Evolutionary conservation across 75 land plant species (phyloP).

Genomic region (Selaginella tamariscina): DNA sequence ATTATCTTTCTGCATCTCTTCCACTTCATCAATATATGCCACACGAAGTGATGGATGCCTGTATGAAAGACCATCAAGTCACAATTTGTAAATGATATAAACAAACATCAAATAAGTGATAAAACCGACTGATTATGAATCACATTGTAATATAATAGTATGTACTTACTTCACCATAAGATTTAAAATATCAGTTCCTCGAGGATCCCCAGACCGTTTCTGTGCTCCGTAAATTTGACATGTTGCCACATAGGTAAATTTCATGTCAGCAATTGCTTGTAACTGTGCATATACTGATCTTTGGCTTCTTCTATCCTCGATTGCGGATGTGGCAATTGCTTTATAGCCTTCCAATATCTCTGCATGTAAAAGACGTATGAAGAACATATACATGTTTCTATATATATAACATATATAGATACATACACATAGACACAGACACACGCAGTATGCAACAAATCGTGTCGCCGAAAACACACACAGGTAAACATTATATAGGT

Average conservation of each 20-base stretch:
- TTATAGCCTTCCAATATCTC: conserved; percentile 11
- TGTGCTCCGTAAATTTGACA: conserved; percentile 97
- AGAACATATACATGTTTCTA: no score
- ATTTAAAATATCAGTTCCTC: conserved; percentile 83
- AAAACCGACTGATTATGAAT: no score
- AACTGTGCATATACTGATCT: conserved; percentile 70
- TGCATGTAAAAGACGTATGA: not conserved
- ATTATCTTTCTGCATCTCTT: conserved; percentile 29
- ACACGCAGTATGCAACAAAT: no score
- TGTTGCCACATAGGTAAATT: conserved; percentile 94
- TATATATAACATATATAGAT: no score
- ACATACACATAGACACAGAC: no score
- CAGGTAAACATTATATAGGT: no score
- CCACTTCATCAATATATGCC: conserved; percentile 73
- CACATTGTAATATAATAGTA: no score
- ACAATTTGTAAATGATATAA: no score
- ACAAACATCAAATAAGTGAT: no score
- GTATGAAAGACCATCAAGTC: not conserved
- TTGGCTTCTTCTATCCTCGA: conserved; percentile 37
- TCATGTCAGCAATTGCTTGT: conserved; percentile 93
- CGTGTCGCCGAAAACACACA: no score
- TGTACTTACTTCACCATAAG: conserved; percentile 79
- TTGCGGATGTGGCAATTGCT: conserved; percentile 15
- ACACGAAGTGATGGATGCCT: conserved; percentile 71
- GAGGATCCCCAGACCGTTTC: conserved; percentile 69